Conservation (phyloP, 352 stramenopile species). For the Thraustotheca clavata region DNA sequence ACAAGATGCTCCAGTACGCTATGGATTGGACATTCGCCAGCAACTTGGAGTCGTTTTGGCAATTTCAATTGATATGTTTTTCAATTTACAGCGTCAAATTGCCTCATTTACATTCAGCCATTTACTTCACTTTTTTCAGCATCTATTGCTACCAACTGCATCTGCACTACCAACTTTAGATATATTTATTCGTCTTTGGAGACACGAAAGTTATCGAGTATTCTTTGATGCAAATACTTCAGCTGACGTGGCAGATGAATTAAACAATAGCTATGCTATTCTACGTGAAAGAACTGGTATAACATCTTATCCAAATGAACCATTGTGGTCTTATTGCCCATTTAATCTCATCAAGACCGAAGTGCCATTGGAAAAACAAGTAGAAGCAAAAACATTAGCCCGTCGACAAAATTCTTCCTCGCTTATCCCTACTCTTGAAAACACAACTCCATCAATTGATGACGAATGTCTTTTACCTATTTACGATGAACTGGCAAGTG, state of each 20-base stretch:
- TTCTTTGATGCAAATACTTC: background rate
- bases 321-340: background rate
- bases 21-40: background rate
- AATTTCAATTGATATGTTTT: conserved; percentile 14
- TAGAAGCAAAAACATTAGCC: background rate
- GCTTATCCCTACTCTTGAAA: background rate
- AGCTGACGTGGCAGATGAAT: background rate
- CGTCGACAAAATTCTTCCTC: background rate
- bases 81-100: background rate
- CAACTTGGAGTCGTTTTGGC: background rate
- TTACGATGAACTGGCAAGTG: background rate
- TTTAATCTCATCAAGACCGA: background rate
- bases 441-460: background rate
- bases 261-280: background rate
- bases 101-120: background rate
- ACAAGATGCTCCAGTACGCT: background rate
- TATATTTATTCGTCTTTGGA: conserved; percentile 7
- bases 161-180: background rate
- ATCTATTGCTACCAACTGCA: background rate
- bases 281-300: background rate
- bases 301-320: background rate
- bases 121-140: background rate
- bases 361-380: background rate
- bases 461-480: background rate
- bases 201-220: conserved; percentile 1